Evolutionary conservation across 1,139 yeast genomes (phyloP), one percentile per base, ranked within the genome.

Genomic region (Geotrichum restrictum): DNA sequence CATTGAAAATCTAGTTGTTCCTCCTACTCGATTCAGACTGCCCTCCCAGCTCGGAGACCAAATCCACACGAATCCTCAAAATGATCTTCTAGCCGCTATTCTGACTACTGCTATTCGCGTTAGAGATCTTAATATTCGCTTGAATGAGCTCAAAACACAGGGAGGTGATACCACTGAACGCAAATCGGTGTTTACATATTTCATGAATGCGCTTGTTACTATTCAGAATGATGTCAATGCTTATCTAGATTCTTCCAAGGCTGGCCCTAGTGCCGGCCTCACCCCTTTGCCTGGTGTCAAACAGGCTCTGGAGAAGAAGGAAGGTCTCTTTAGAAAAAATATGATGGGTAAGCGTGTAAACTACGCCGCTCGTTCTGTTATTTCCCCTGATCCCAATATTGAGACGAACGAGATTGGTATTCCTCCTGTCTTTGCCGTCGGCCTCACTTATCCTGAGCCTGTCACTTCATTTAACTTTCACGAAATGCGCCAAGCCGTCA

Each of bases 301-400:
- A 70, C 98, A 94, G 76, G 96, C 96, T 3, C 76, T 94, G 65
- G 99, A 94, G 74, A 93, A 94, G 83, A 94, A 94, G 70, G 98
- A 94, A 74, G 99, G 99, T 69, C 78, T 93, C 62, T 93, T 93
- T 77, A 83, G 99, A 77, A 93, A 91, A 70, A 96, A 94, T 67
- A 93, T 94, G 98, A 94, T 94, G 98, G 99, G 99, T 70, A 94
- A 94, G 77, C 88, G 99, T 76, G 99, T 94, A 56, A 94, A 94
- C 69, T 91, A 87, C 65, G 98, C 98, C 56, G 98, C 98, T 49
- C 88, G 99, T 71, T 91, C 98, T 13, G 99, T 94, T 63, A 94
- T 94, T 73, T 91, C 98, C 5, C 98, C 98, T 3, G 99, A 94
- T 74, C 99, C 99, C 54, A 93, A 87, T 74, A 79, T 94, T 64